These are phyloP conservation scores for Hyphopichia homilentoma DNA, from an alignment of 805 yeast genomes.

Conservation along the genomic window DNA sequence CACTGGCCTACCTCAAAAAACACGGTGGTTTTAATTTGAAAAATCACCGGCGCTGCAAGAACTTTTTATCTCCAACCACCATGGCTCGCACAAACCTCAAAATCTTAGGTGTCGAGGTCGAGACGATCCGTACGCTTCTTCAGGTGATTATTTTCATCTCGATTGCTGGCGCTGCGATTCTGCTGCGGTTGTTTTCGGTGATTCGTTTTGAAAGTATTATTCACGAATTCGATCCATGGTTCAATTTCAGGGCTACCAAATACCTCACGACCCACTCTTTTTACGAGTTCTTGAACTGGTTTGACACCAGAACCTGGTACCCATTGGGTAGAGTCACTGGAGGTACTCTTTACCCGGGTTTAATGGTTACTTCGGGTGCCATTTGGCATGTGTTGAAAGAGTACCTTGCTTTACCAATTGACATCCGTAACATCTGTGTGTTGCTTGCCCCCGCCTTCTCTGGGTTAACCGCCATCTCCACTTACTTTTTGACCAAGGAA, in stretches of 20 bases:
- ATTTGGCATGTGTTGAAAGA: slow-evolving; percentile 71
- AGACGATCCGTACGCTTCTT: slow-evolving; percentile 44
- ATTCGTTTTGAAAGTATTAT: slow-evolving; percentile 93
- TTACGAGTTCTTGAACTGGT: slow-evolving; percentile 95
- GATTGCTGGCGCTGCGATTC: slow-evolving; percentile 87
- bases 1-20: too few relatives aligned
- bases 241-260: slow-evolving; percentile 94
- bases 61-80: too few relatives aligned
- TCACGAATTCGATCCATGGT: slow-evolving; percentile 98
- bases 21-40: slow-evolving; percentile 1
- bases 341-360: slow-evolving; percentile 96
- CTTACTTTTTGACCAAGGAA: slow-evolving; percentile 83
- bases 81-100: too few relatives aligned
- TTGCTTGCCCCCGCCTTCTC: slow-evolving; percentile 95
- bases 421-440: slow-evolving; percentile 94
- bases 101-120: slow-evolving; percentile 29
- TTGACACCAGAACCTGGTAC: slow-evolving; percentile 98
- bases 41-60: too few relatives aligned
- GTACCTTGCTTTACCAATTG: slow-evolving; percentile 73
- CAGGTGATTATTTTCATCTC: slow-evolving; percentile 66
- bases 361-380: slow-evolving; percentile 95
- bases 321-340: slow-evolving; percentile 99
- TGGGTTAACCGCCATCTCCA: slow-evolving; percentile 85
- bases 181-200: slow-evolving; percentile 93
- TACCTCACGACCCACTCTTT: slow-evolving; percentile 79